A percentile compares a stretch with the other conserved stretches of the same genome.
Evolutionary conservation across 2,329 filamentous ascomycete species (phyloP).

Genomic region (Alternaria ventricosa): DNA sequence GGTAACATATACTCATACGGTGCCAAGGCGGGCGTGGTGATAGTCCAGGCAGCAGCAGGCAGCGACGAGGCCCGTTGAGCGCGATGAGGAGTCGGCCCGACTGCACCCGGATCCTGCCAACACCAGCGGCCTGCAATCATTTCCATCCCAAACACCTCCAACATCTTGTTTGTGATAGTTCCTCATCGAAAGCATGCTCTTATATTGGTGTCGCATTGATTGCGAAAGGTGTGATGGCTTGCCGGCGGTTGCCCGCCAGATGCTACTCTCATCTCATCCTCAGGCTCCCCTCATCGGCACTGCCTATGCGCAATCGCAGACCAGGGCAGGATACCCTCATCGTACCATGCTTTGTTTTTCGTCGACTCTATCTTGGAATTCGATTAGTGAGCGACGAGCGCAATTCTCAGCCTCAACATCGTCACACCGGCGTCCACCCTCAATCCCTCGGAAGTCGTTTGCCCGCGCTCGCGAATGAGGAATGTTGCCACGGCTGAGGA

Average conservation of each 20-base stretch:
- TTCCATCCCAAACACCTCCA: neutral
- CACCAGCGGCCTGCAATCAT: neutral
- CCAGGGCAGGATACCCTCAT: neutral
- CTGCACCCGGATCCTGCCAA: neutral
- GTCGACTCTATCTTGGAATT: neutral
- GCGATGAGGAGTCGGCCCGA: neutral
- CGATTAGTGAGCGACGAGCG: neutral
- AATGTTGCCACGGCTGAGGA: neutral
- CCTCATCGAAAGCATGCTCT: too few species aligned
- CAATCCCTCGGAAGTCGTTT: neutral
- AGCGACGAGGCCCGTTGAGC: neutral
- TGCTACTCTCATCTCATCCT: neutral
- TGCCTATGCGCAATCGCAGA: neutral
- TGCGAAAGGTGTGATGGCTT: neutral
- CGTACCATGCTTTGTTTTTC: neutral
- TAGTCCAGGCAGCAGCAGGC: slow-evolving; percentile 9
- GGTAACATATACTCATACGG: neutral
- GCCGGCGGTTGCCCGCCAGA: neutral
- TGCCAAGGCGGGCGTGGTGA: neutral
- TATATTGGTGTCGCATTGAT: neutral
- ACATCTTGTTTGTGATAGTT: too few species aligned
- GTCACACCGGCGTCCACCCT: neutral
- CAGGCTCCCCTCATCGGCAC: neutral
- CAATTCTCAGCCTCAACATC: neutral
- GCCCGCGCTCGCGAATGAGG: neutral